Evolutionary conservation across 768 basidiomycete species (phyloP).

Genomic region (Lactarius psammicola): DNA sequence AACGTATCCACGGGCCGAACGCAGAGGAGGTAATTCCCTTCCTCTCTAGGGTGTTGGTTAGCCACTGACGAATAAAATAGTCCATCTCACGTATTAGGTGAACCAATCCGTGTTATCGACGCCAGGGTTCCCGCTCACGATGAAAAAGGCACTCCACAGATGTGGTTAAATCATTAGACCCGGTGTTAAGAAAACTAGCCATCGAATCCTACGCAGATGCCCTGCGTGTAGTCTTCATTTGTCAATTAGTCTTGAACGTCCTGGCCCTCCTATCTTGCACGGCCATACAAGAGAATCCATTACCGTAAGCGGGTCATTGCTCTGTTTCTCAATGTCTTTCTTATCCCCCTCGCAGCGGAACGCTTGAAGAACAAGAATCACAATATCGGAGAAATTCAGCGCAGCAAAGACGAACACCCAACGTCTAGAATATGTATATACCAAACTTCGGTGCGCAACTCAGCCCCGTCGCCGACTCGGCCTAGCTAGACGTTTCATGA

Average conservation of each 20-base stretch:
- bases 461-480: not conserved
- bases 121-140: slow-evolving; percentile 3
- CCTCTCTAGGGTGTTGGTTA: slow-evolving; percentile 19
- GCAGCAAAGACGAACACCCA: slow-evolving; percentile 9
- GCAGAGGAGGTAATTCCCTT: slow-evolving; percentile 55
- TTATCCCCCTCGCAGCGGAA: slow-evolving; percentile 44
- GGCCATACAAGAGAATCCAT: slow-evolving; percentile 70
- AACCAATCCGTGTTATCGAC: slow-evolving; percentile 28
- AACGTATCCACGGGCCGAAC: slow-evolving; percentile 73
- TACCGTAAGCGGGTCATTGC: slow-evolving; percentile 45
- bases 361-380: slow-evolving; percentile 59
- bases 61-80: slow-evolving; percentile 41
- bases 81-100: slow-evolving; percentile 71
- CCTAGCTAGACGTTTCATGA: not conserved
- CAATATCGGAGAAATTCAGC: slow-evolving; percentile 42
- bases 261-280: slow-evolving; percentile 65
- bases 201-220: slow-evolving; percentile 77
- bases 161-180: slow-evolving; percentile 65
- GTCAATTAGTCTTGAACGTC: slow-evolving; percentile 66
- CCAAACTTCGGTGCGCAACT: not conserved
- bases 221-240: slow-evolving; percentile 78
- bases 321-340: not conserved
- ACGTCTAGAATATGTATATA: slow-evolving; percentile 13
- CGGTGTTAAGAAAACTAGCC: slow-evolving; percentile 55
- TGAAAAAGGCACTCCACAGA: slow-evolving; percentile 61